Conservation (phyloP, 345 rosid species). For the Corchorus olitorius region DNA sequence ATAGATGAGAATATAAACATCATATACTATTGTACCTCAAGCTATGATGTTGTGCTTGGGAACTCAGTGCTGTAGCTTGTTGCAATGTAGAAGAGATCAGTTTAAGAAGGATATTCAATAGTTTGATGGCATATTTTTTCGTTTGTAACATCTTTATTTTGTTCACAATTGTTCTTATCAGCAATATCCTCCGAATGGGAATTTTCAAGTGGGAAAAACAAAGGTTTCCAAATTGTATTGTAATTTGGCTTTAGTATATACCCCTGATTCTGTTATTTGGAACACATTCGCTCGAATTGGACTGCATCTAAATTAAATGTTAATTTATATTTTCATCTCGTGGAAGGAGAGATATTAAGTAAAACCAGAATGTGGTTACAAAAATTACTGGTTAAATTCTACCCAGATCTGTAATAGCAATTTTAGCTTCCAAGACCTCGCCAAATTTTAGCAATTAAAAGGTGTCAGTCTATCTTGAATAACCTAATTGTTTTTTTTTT, state of each 20-base stretch:
- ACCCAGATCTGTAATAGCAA: background rate
- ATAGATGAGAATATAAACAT: constrained; percentile 2
- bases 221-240: too few relatives aligned
- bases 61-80: background rate
- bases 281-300: background rate
- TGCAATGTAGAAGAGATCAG: background rate
- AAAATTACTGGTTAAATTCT: background rate
- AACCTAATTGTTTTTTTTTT: too few relatives aligned
- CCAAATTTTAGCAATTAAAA: background rate
- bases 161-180: background rate
- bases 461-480: background rate
- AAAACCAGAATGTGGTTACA: background rate
- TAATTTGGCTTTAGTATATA: too few relatives aligned
- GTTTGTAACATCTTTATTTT: background rate
- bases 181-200: background rate
- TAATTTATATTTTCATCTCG: too few relatives aligned
- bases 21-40: background rate
- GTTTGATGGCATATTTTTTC: background rate
- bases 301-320: background rate
- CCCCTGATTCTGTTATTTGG: too few relatives aligned
- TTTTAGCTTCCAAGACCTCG: background rate
- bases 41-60: background rate
- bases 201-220: too few relatives aligned
- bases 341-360: too few relatives aligned
- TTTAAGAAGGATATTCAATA: background rate